Base-by-base conservation (phyloP, 2,329 filamentous ascomycete genomes). In the Trichoderma koningiopsis region DNA sequence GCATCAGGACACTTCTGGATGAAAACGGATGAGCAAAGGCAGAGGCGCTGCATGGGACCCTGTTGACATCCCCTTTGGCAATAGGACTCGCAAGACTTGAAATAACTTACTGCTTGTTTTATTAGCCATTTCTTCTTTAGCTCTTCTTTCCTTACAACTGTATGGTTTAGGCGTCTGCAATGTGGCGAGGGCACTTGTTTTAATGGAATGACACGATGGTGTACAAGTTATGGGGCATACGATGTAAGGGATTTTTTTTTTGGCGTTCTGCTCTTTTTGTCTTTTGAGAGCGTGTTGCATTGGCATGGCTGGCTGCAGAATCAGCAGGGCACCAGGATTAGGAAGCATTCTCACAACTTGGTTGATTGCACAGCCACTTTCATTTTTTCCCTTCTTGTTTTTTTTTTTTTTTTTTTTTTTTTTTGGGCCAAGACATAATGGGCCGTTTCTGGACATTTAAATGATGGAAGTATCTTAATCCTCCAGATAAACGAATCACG, bases 281-380 rank as follows among this genome's bases (percentile, higher is more conserved):
- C 58, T 59, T 59, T 67, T 67, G 55, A 49, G 31, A 49, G 31
- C 29, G 40, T 40, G 40, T 58, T 67, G 55, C 55, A 67, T 67
- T 58, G 53, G 29, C 64, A 52, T 67, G 29, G 49, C 43, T 52
- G 33, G 55, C 37, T 67, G 64, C 64, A 59, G 40, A 29, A 49
- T 37, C 53, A 67, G 64, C 64, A 67, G 29, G 40, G 55, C 55
- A 59, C 52, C 8, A 31, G 64, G 8, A 29, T 67, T 11, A 8
- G 55, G 64, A 55, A 67, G 55, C 64, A 67, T 67, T 64, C 37
- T 35, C 22, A 58, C 33, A 43, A 59, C 37, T 59, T 40, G 6
- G 33, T 22, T 49, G 53, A 52, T 52, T 55, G 31, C 40, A 67
- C 64, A 59, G 40, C 53, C 40, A 59, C 37, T 58, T 52, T 67